Evolutionary conservation across 2,329 filamentous ascomycete genomes (phyloP).

Genomic region (Hypoxylon sp.): DNA sequence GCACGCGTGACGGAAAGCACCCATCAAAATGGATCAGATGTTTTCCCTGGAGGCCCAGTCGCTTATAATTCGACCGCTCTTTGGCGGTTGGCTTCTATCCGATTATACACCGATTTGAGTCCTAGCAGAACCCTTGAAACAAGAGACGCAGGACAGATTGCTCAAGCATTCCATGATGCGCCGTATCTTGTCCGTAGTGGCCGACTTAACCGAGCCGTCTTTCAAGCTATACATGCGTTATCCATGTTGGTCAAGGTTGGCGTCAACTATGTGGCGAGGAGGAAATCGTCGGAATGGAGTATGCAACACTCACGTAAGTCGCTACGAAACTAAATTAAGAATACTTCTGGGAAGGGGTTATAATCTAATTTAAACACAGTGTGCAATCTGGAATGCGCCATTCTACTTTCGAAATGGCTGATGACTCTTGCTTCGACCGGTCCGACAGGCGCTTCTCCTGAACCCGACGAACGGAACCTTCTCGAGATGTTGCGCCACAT

Average conservation of each 20-base stretch:
- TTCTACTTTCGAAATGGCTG: constrained; percentile 71
- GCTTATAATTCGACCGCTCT: constrained; percentile 74
- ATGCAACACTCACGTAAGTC: constrained; percentile 71
- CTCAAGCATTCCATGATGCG: constrained; percentile 69
- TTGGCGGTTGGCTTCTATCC: constrained; percentile 71
- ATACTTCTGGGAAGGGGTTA: not conserved
- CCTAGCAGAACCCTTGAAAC: constrained; percentile 74
- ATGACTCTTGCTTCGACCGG: constrained; percentile 66
- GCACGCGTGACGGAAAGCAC: constrained; percentile 62
- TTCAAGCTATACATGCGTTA: constrained; percentile 76
- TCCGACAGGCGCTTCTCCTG: constrained; percentile 62
- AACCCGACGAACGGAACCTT: constrained; percentile 66
- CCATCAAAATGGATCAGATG: constrained; percentile 62
- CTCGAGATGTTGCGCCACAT: constrained; percentile 69
- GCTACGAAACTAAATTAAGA: constrained; percentile 36
- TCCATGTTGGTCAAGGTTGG: constrained; percentile 74
- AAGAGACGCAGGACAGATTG: constrained; percentile 72
- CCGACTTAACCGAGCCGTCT: constrained; percentile 72
- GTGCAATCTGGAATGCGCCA: constrained; percentile 72
- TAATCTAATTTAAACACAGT: constrained; percentile 54
- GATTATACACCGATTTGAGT: constrained; percentile 74
- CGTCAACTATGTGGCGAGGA: constrained; percentile 71
- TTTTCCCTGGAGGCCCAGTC: constrained; percentile 69
- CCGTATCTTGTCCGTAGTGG: constrained; percentile 70
- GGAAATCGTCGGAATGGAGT: constrained; percentile 72